Conservation (phyloP, 1,139 yeast species). For the Debaryomyces nepalensis region DNA sequence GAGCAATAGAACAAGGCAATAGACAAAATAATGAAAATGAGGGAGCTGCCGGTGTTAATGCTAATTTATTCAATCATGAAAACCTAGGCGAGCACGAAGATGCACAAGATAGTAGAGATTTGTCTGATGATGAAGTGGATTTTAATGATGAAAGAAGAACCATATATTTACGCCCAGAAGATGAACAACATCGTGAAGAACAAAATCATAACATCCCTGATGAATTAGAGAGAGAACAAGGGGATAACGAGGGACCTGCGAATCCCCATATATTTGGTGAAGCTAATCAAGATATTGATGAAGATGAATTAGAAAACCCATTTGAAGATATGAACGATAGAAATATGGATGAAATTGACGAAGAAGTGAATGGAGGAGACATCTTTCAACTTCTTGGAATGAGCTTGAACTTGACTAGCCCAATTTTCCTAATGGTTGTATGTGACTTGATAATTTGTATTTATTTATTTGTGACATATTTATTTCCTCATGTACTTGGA, state of each 20-base stretch:
- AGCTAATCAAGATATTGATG: constrained; percentile 17
- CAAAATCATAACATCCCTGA: constrained; percentile 15
- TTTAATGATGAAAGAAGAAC: constrained; percentile 13
- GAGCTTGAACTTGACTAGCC: constrained; percentile 39
- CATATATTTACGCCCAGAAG: constrained; percentile 12
- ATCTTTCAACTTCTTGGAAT: constrained; percentile 45
- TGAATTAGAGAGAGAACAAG: no score
- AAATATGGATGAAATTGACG: constrained; percentile 4
- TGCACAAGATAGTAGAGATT: constrained; percentile 8
- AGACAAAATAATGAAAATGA: constrained; percentile 12
- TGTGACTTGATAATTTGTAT: constrained; percentile 49
- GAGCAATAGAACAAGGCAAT: constrained; percentile 22
- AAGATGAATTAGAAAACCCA: constrained; percentile 14
- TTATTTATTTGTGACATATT: constrained; percentile 52
- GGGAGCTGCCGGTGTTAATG: constrained; percentile 10
- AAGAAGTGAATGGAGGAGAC: constrained; percentile 21
- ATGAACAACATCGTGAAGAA: constrained; percentile 8
- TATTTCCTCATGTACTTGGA: constrained; percentile 61
- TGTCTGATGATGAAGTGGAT: constrained; percentile 14
- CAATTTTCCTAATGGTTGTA: constrained; percentile 39
- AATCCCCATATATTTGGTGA: constrained; percentile 11
- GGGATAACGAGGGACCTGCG: constrained; percentile 18
- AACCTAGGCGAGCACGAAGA: constrained; percentile 11
- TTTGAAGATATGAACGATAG: constrained; percentile 14
- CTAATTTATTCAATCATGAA: constrained; percentile 7